A percentile compares a stretch with the other conserved stretches of the same genome.
Evolutionary conservation across 1,284 basidiomycete species (phyloP).

Genomic region (Retiboletus flavoniger): DNA sequence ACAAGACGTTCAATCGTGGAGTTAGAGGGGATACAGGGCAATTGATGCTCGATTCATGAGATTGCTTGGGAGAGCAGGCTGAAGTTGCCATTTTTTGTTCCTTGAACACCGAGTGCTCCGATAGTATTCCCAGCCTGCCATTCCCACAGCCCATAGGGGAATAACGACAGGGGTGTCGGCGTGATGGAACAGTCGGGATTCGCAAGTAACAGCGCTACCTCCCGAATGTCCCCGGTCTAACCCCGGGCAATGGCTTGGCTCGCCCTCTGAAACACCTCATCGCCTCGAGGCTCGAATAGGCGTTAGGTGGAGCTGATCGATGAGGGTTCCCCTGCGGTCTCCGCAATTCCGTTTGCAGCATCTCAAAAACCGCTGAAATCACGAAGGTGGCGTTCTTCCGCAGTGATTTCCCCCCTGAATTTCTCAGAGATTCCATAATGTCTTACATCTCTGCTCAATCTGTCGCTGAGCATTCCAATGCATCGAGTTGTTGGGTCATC

Average conservation of each 20-base stretch:
- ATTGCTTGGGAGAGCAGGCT: background rate
- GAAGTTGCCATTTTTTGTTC: background rate
- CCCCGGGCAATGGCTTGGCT: conserved; percentile 14
- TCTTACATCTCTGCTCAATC: conserved; percentile 27
- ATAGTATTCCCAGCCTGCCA: background rate
- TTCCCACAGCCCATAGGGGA: background rate
- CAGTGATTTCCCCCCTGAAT: background rate
- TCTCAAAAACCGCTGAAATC: conserved; percentile 15
- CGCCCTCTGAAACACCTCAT: background rate
- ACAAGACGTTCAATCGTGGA: conserved; percentile 2
- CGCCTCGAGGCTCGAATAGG: background rate
- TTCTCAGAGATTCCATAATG: conserved; percentile 7
- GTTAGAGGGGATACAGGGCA: conserved; percentile 18
- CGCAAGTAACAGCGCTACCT: background rate
- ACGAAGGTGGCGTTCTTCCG: background rate
- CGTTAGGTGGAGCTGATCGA: conserved; percentile 2
- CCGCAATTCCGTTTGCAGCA: conserved; percentile 18
- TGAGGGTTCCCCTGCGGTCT: conserved; percentile 8
- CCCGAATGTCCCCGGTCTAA: conserved; percentile 22
- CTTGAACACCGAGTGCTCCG: background rate
- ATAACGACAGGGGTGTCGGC: background rate
- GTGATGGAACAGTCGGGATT: background rate
- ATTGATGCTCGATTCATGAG: background rate
- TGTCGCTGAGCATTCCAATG: conserved; percentile 44
- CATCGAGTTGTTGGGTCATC: conserved; percentile 68